Percentiles rank a stretch among this genome's conserved stretches.
phyloP scores from a whole-genome alignment of 2,329 filamentous ascomycete genomes.

The Microascus cirrosus region DNA sequence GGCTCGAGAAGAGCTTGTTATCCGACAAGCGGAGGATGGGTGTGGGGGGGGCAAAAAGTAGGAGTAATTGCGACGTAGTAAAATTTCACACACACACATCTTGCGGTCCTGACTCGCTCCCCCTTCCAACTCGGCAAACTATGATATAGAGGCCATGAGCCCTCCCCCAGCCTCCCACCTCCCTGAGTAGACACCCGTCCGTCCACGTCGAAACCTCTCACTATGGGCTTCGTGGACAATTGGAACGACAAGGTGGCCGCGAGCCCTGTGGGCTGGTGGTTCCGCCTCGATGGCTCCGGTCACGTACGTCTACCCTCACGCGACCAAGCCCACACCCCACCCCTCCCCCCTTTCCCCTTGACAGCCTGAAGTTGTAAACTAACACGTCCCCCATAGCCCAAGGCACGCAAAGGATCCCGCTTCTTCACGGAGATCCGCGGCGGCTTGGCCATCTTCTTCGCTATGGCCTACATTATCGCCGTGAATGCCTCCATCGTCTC shows the following conservation, averaged over 20 bases:
- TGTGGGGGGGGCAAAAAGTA: background rate
- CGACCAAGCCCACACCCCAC: background rate
- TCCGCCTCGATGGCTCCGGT: conserved; percentile 70
- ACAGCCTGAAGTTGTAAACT: background rate
- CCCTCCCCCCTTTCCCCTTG: background rate
- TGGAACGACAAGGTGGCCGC: conserved; percentile 49
- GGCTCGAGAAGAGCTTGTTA: background rate
- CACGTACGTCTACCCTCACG: conserved; percentile 47
- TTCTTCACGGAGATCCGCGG: conserved; percentile 81
- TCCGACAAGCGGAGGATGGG: background rate
- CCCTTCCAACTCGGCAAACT: background rate
- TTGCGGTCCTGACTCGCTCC: background rate
- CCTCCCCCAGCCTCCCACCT: background rate
- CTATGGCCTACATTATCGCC: conserved; percentile 44
- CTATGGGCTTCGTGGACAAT: conserved; percentile 2
- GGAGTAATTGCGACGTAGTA: background rate
- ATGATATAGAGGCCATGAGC: background rate
- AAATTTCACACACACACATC: background rate
- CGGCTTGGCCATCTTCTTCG: conserved; percentile 70
- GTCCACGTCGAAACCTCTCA: background rate
- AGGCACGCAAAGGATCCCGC: conserved; percentile 60
- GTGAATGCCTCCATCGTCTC: conserved; percentile 44
- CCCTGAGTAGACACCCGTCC: background rate
- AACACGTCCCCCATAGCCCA: conserved; percentile 31
- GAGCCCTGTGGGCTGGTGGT: conserved; percentile 59